Evolutionary conservation across 257 asterid genomes (phyloP), one percentile per base, ranked within the genome.

Genomic region (Solanum boliviense): DNA sequence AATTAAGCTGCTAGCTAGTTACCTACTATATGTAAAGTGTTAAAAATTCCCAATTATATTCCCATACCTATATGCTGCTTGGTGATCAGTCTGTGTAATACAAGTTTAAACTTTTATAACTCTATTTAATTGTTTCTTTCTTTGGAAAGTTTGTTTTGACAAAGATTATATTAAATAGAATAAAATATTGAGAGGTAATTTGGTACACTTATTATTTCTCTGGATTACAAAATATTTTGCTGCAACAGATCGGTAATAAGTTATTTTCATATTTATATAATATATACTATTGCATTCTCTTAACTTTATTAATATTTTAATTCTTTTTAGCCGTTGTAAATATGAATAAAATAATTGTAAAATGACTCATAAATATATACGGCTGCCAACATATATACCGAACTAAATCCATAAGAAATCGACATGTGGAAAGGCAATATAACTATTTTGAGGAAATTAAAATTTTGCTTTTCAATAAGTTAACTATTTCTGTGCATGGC

Each of bases 401-500:
- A 91, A 91, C 93, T 67, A 13, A 52, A 87, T 32, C 70, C 79
- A 86, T 71, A 56, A 34, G 70, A 72, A 79, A 60, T 38, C 18
- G 91, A 89, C 92, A 89, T 84, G 90, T 90, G 92, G 86, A 90
- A 89, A 91, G 89, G 71, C 46, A 41, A 21, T 4, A 25, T 35
- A 85, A 29, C 94, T 84, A 89, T 90, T 91, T 91, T 74, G 29
- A 94, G 98, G 87, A 93, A 92, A 91, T 88, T 90, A 73, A 90
- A 91, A 90, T 86, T 86, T 87, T 25, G 89, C 97, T 94, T 96
- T 94, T 94, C 89, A 84, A 88, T 85, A 89, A 89, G 90, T 79
- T 75, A 87, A 83, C 94, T 86, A 35, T 56, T 56, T 88, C 82
- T 91, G 91, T 84, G 78, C 91, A 75, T 89, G 74, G 88, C 73